Evolutionary conservation across 306 rosid species (phyloP), one percentile per base, ranked within the genome.

Genomic region (Biancaea sappan): DNA sequence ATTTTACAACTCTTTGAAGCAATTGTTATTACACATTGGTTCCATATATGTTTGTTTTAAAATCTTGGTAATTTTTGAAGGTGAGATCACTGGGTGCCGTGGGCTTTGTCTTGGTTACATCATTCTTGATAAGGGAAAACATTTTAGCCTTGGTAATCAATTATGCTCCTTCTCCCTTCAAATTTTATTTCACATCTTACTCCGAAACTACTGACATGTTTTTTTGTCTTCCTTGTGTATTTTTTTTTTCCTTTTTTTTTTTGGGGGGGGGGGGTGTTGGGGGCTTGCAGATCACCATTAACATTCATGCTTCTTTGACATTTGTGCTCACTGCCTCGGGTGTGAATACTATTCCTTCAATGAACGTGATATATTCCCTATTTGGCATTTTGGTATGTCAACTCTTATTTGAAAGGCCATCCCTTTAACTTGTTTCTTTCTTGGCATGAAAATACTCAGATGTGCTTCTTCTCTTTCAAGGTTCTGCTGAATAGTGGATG

Each of bases 41-140:
- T 56, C 29, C 32, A 0, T 6, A 26, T 18, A 13, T 66, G 24
- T 57, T n/a, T 43, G 26, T 66, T 18, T 44, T 44, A 0, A 43
- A 8, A 47, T 21, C 76, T 26, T 77, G 21, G 14, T 76, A 77
- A 40, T 40, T 34, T 61, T 76, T 68, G 56, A 84, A 94, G 99
- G 95, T 94, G 73, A 87, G 97, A 64, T 76, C 99, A 15, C 29
- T 88, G 26, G 99, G 99, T 54, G 88, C 96, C 2, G 92, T 90
- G 59, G 99, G 95, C 32, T 94, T 92, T 79, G 99, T 94, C 82
- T 73, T 92, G 69, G 71, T 83, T 65, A 61, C 92, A 21, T 94
- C 99, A 47, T 94, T 92, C 88, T 81, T 94, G 82, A 88, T 94
- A 47, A 92, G 99, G 71, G 99, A 94, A 81, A 94, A 94, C 83